Conservation (phyloP, 768 basidiomycete genomes). For the Punctularia strigosozonata region DNA sequence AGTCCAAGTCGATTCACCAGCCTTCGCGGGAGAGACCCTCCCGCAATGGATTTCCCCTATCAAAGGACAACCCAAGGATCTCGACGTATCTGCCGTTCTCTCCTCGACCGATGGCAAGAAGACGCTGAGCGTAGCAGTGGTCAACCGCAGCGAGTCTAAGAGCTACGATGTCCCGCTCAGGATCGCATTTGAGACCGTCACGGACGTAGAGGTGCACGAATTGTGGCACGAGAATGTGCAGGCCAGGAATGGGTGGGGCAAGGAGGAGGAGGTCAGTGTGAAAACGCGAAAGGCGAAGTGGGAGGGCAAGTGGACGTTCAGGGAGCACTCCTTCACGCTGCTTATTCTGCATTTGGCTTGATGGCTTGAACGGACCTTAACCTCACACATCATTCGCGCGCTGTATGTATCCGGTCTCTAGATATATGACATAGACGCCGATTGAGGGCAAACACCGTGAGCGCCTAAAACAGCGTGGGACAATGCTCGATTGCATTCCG, state of each 20-base stretch:
- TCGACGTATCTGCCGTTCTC: conserved; percentile 38
- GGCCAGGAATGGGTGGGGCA: conserved; percentile 29
- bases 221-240: conserved; percentile 37
- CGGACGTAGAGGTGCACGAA: conserved; percentile 31
- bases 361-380: too few species aligned
- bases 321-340: conserved; percentile 32
- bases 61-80: conserved; percentile 26
- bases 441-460: too few species aligned
- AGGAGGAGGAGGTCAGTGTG: conserved; percentile 24
- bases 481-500: too few species aligned
- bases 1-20: conserved; percentile 24
- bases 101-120: conserved; percentile 14
- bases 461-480: too few species aligned
- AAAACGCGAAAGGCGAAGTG: conserved; percentile 21
- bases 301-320: conserved; percentile 24
- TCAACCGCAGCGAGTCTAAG: conserved; percentile 34
- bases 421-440: too few species aligned
- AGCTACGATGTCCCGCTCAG: conserved; percentile 23
- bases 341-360: conserved; percentile 7
- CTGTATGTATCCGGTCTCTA: too few species aligned
- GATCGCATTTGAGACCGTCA: conserved; percentile 16
- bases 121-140: conserved; percentile 37
- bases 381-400: too few species aligned
- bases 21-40: conserved; percentile 34
- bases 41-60: conserved; percentile 39